phyloP scores from a whole-genome alignment of 768 basidiomycete genomes.

The Psilocybe subaeruginosa region DNA sequence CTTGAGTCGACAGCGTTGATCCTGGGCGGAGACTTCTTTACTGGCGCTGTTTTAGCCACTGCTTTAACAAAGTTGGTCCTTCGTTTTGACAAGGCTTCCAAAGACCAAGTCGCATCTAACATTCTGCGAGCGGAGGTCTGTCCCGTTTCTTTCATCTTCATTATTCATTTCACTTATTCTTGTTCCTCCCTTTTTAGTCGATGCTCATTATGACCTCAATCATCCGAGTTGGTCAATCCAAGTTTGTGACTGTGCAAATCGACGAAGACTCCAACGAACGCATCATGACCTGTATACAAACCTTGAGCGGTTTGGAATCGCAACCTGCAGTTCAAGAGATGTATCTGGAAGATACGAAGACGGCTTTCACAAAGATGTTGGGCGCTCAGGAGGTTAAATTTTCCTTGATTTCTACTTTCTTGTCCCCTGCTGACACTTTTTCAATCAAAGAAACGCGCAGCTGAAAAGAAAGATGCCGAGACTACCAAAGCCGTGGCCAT shows the following conservation, averaged over 20 bases:
- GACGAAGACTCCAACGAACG: conserved; percentile 98
- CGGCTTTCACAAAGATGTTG: conserved; percentile 95
- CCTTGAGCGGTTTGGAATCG: conserved; percentile 78
- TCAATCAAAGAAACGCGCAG: conserved; percentile 75
- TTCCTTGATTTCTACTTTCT: neutral
- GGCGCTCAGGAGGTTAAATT: conserved; percentile 81
- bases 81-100: conserved; percentile 62
- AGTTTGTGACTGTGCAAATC: conserved; percentile 91
- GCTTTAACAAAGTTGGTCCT: conserved; percentile 92
- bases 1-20: conserved; percentile 61
- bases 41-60: conserved; percentile 86
- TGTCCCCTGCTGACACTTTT: neutral
- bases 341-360: conserved; percentile 86
- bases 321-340: conserved; percentile 63
- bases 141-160: neutral
- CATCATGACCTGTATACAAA: conserved; percentile 94
- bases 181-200: conserved; percentile 46
- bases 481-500: conserved; percentile 64
- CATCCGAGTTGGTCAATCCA: conserved; percentile 96
- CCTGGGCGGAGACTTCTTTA: conserved; percentile 96
- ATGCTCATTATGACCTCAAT: conserved; percentile 99
- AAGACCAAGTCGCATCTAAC: conserved; percentile 56
- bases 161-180: neutral
- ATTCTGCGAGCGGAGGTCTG: conserved; percentile 82
- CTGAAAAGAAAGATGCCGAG: conserved; percentile 89